These are phyloP conservation scores for Suaeda aralocaspica DNA, from an alignment of 148 eudicot species.

Conservation along the genomic window DNA sequence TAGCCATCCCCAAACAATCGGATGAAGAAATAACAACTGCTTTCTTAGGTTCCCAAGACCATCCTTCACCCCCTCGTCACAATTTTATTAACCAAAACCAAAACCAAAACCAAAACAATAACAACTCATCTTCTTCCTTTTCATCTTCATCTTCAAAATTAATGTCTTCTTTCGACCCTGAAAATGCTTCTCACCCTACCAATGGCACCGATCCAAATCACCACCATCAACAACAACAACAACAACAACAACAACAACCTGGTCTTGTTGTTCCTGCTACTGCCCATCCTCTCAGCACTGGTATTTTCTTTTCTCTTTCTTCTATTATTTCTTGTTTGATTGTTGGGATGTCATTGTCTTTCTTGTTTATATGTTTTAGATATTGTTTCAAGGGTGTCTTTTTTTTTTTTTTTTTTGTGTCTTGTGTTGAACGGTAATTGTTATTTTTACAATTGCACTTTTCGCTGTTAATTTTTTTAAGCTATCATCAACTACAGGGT, in stretches of 20 bases:
- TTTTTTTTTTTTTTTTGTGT: not conserved
- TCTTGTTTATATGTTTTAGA: not conserved
- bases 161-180: conserved; percentile 19
- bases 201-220: too few relatives aligned
- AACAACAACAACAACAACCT: too few relatives aligned
- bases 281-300: conserved; percentile 77
- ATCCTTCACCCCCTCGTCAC: not conserved
- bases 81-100: not conserved
- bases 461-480: too few relatives aligned
- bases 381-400: too few relatives aligned
- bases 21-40: conserved; percentile 22
- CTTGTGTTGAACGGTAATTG: not conserved
- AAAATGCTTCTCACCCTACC: conserved; percentile 10
- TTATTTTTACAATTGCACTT: too few relatives aligned
- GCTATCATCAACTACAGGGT: too few relatives aligned
- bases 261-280: conserved; percentile 53
- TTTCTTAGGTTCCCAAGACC: conserved; percentile 5
- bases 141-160: not conserved
- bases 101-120: too few relatives aligned
- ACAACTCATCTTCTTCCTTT: not conserved
- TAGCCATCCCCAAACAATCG: conserved; percentile 18
- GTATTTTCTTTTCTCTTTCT: conserved; percentile 27
- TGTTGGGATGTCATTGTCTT: conserved; percentile 8
- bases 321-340: not conserved
- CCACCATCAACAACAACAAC: not conserved